These are phyloP conservation scores for Trichopus zeylanicus DNA, from an alignment of 116 monocot genomes.

Conservation along the genomic window DNA sequence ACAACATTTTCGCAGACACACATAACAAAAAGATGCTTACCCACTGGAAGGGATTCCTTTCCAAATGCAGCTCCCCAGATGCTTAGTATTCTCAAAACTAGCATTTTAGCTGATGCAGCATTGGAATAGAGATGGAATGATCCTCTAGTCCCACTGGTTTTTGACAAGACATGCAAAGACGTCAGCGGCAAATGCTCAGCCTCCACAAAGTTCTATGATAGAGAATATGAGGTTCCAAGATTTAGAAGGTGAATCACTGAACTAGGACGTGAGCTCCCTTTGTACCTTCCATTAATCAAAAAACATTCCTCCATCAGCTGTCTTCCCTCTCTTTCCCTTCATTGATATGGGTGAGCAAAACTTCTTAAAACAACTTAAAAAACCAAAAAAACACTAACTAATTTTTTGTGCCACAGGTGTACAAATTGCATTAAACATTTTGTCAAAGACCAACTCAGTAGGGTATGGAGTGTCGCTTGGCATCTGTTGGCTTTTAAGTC, in stretches of 20 bases:
- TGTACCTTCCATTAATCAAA: slow-evolving; percentile 42
- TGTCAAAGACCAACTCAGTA: too few relatives aligned
- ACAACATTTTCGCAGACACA: too few relatives aligned
- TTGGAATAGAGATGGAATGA: slow-evolving; percentile 55
- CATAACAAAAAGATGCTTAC: slow-evolving; percentile 32
- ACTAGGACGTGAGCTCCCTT: slow-evolving; percentile 62
- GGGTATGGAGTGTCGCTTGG: too few relatives aligned
- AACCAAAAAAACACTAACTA: too few relatives aligned
- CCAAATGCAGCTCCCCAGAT: slow-evolving; percentile 65
- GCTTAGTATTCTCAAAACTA: slow-evolving; percentile 48
- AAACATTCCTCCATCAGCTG: slow-evolving; percentile 71
- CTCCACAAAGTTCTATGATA: slow-evolving; percentile 71
- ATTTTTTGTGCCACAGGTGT: too few relatives aligned
- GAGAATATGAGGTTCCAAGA: slow-evolving; percentile 67
- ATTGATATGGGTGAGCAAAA: background rate
- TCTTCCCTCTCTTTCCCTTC: slow-evolving; percentile 63
- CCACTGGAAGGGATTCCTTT: slow-evolving; percentile 69
- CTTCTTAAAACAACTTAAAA: background rate
- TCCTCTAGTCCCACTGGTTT: slow-evolving; percentile 26
- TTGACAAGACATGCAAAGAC: slow-evolving; percentile 42
- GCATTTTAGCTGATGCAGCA: slow-evolving; percentile 73
- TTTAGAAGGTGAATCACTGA: slow-evolving; percentile 52
- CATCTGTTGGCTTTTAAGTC: too few relatives aligned
- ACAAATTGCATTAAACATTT: too few relatives aligned
- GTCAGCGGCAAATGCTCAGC: slow-evolving; percentile 64